Conservation (phyloP, 1,284 basidiomycete genomes). For the Naganishia sp. region DNA sequence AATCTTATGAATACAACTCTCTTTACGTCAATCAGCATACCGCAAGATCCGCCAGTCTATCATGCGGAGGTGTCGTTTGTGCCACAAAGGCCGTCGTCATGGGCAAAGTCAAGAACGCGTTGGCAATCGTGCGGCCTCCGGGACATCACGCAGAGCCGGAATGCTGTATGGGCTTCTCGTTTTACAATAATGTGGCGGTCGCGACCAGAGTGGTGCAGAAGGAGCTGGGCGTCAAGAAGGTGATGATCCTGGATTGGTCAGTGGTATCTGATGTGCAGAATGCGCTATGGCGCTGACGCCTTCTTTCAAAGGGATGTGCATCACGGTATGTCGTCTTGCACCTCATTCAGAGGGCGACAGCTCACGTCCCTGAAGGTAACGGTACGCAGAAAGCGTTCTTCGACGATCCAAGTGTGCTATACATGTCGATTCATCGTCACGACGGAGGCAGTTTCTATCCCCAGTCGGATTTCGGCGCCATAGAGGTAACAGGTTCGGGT, state of each 20-base stretch:
- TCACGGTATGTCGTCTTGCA: conserved; percentile 65
- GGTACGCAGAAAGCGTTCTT: conserved; percentile 95
- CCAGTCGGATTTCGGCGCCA: conserved; percentile 80
- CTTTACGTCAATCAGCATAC: conserved; percentile 89
- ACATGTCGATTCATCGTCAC: conserved; percentile 93
- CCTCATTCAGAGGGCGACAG: background rate
- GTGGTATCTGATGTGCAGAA: conserved; percentile 42
- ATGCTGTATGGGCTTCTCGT: conserved; percentile 98
- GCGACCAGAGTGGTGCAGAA: conserved; percentile 78
- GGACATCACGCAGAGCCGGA: conserved; percentile 99
- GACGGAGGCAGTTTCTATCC: conserved; percentile 92
- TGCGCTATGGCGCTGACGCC: conserved; percentile 1
- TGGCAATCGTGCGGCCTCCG: conserved; percentile 95
- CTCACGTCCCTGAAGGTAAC: conserved; percentile 65
- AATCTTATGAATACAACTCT: conserved; percentile 84
- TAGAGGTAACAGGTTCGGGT: conserved; percentile 82
- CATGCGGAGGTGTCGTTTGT: conserved; percentile 93
- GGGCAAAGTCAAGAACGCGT: conserved; percentile 77
- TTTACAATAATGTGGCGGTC: conserved; percentile 98
- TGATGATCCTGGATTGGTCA: conserved; percentile 94
- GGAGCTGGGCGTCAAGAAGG: conserved; percentile 68
- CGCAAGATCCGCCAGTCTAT: conserved; percentile 78
- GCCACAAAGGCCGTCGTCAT: conserved; percentile 83
- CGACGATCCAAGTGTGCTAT: conserved; percentile 86
- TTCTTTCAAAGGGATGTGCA: conserved; percentile 80